Percentiles rank a stretch among this genome's conserved stretches.
phyloP scores from a whole-genome alignment of 1,139 yeast genomes.

The Debaryomyces robertsiae region DNA sequence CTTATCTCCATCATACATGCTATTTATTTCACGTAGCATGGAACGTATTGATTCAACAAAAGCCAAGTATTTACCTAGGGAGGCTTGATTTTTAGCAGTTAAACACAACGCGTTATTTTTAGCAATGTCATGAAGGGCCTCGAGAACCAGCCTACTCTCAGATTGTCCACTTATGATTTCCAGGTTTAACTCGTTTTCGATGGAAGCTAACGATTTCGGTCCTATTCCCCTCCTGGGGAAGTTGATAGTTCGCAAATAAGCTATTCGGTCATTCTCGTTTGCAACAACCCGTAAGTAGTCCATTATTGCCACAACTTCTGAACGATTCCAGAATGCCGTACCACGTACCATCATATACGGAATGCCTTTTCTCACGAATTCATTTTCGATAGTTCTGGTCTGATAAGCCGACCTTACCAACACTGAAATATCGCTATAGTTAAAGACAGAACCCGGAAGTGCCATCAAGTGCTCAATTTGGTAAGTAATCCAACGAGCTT shows the following conservation, averaged over 20 bases:
- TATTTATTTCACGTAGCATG: slow-evolving; percentile 12
- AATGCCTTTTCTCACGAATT: slow-evolving; percentile 52
- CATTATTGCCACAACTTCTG: slow-evolving; percentile 63
- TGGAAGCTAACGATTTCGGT: slow-evolving; percentile 42
- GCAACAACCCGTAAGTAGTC: slow-evolving; percentile 66
- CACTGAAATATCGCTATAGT: slow-evolving; percentile 65
- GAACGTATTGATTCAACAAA: slow-evolving; percentile 32
- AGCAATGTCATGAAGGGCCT: slow-evolving; percentile 10
- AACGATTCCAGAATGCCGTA: slow-evolving; percentile 75
- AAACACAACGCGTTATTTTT: slow-evolving; percentile 13
- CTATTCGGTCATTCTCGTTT: slow-evolving; percentile 57
- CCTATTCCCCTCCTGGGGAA: slow-evolving; percentile 78
- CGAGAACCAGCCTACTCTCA: slow-evolving; percentile 10
- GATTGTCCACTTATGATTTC: neutral
- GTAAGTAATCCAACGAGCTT: slow-evolving; percentile 59
- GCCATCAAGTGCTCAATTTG: slow-evolving; percentile 52
- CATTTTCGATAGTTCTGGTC: slow-evolving; percentile 63
- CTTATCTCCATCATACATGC: slow-evolving; percentile 2
- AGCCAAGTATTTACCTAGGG: slow-evolving; percentile 29
- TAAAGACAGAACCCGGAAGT: slow-evolving; percentile 39
- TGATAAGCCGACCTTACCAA: slow-evolving; percentile 65
- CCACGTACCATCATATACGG: slow-evolving; percentile 75
- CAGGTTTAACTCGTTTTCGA: slow-evolving; percentile 7
- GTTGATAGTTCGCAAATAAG: slow-evolving; percentile 58
- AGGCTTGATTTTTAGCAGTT: slow-evolving; percentile 16